Percentiles rank a stretch among this genome's conserved stretches.
phyloP scores from a whole-genome alignment of 768 basidiomycete genomes.

The Mrakia gelida region DNA sequence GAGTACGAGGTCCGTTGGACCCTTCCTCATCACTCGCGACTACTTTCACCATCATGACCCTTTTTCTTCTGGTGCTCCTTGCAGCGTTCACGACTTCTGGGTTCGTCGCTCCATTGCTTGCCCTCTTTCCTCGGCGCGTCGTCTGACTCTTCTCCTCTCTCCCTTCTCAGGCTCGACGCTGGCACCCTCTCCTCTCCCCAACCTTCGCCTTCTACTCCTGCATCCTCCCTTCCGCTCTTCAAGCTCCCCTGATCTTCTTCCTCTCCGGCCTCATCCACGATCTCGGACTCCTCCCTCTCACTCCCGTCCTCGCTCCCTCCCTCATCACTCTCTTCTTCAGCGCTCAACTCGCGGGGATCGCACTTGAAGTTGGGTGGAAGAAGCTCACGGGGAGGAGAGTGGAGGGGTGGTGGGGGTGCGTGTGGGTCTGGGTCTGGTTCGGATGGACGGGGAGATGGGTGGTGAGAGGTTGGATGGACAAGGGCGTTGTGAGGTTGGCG shows the following conservation, averaged over 20 bases:
- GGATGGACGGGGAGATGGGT: constrained; percentile 15
- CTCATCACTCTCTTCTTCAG: constrained; percentile 29
- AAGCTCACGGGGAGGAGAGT: not conserved
- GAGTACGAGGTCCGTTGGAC: not conserved
- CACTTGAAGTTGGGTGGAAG: not conserved
- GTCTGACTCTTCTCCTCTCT: not conserved
- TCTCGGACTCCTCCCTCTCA: constrained; percentile 15
- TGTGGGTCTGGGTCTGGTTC: constrained; percentile 18
- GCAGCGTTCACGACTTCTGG: constrained; percentile 25
- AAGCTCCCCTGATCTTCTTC: constrained; percentile 17
- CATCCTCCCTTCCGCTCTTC: not conserved
- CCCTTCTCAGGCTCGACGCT: constrained; percentile 15
- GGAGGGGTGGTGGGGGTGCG: constrained; percentile 16
- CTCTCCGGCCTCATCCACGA: constrained; percentile 25
- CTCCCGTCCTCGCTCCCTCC: not conserved
- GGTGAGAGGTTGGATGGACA: constrained; percentile 18
- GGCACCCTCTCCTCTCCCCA: constrained; percentile 28
- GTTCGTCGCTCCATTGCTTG: not conserved
- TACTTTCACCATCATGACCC: too few relatives aligned
- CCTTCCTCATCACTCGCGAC: not conserved
- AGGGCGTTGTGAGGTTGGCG: constrained; percentile 22
- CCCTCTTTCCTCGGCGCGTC: not conserved
- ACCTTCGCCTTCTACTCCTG: constrained; percentile 30
- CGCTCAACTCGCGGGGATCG: not conserved
- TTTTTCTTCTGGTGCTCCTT: not conserved